Base-by-base conservation (phyloP, 495 filamentous ascomycete species). In the Elasticomyces elasticus region DNA sequence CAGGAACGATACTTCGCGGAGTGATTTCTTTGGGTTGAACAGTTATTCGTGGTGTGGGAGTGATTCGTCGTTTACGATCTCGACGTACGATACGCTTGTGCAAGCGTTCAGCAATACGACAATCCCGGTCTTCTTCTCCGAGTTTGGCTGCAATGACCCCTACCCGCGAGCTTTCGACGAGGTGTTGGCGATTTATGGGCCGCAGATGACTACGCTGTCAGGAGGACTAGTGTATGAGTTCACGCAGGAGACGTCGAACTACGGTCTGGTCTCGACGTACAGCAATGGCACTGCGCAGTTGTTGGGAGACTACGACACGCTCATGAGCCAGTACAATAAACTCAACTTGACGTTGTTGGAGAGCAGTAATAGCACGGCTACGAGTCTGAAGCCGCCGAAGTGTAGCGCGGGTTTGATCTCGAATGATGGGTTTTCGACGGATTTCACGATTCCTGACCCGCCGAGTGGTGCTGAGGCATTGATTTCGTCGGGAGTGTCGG, bases 11-110 rank as follows among this genome's bases (percentile, higher is more conserved):
- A 65, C 70, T 57, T 88, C 86, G 35, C 76, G 78, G 19, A 79
- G 79, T 47, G 91, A 95, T 66, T 79, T 96, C 72, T 95, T 96
- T 63, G 91, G 89, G 44, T 75, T 97, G 54, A 97, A 97, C 79
- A 87, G 81, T 52, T 96, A 97, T 77, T 86, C 84, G 35, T 97
- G 91, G 91, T 97, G 91, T 62, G 89, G 88, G 35, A 54, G 28
- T 41, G 72, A 82, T 37, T 83, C 86, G 48, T 78, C 72, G 56
- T 92, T 82, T 76, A 69, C 76, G 31, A 78, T 76, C 43, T 79
- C 83, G 1, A 76, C 81, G 56, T 97, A 89, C 69, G 72, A 94
- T 66, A 68, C 72, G 13, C 74, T 97, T 3, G 80, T 86, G 38
- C 65, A 72, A 9, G 76, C 83, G 62, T 94, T 97, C 73, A 66